A percentile compares a stretch with the other conserved stretches of the same genome.
phyloP scores from a whole-genome alignment of 1,284 basidiomycete species.

The Hymenochaete sp. region DNA sequence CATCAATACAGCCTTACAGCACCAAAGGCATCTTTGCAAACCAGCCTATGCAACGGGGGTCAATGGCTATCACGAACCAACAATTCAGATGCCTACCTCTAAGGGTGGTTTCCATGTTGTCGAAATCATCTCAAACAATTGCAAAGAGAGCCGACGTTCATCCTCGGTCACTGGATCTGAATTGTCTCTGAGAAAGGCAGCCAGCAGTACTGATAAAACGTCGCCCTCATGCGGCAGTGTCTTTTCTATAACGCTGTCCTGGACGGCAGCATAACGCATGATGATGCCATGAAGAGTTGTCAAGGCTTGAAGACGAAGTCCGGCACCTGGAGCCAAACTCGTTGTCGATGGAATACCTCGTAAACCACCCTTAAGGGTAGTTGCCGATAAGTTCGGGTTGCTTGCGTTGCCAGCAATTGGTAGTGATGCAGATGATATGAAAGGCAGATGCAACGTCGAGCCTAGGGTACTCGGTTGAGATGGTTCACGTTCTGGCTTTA shows the following conservation, averaged over 20 bases:
- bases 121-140: conserved; percentile 48
- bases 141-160: conserved; percentile 48
- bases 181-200: conserved; percentile 41
- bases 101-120: conserved; percentile 40
- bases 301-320: conserved; percentile 25
- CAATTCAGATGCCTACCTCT: not conserved
- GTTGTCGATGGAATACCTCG: conserved; percentile 34
- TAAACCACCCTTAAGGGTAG: conserved; percentile 28
- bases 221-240: conserved; percentile 48
- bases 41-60: conserved; percentile 32
- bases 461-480: conserved; percentile 22
- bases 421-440: conserved; percentile 38
- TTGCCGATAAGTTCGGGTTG: conserved; percentile 20
- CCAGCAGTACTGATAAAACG: conserved; percentile 48
- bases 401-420: conserved; percentile 23
- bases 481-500: conserved; percentile 30
- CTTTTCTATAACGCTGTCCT: conserved; percentile 21
- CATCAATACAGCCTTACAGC: conserved; percentile 46
- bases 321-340: conserved; percentile 22
- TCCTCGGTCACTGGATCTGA: conserved; percentile 32
- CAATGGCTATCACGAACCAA: conserved; percentile 5
- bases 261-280: conserved; percentile 32
- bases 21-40: conserved; percentile 57
- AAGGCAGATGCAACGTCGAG: conserved; percentile 39
- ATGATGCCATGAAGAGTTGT: conserved; percentile 36